Base-by-base conservation (phyloP, 2,329 filamentous ascomycete species). In the Davidsoniella eucalypti region DNA sequence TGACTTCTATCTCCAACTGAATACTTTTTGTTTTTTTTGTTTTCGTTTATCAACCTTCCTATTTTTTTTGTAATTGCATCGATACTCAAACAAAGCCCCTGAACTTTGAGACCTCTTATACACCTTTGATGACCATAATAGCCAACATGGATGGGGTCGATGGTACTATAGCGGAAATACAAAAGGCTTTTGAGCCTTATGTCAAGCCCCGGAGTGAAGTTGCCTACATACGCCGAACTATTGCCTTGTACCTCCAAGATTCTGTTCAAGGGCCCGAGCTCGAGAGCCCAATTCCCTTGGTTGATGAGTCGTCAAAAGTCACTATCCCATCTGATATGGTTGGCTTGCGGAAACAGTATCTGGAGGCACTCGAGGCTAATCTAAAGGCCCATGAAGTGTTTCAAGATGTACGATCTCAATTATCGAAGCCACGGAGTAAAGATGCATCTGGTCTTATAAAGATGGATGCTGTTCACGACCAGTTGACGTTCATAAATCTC, bases 191-290 rank as follows among this genome's bases (percentile, higher is more conserved):
- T 18, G 63, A 67, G 33, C 70, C 72, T 4, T 77, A 69, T 54
- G 65, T 80, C 51, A 75, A 73, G 47, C 68, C 72, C 25, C 69
- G 75, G 23, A 74, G 79, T 52, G 73, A 81, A 56, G 67, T 70
- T 45, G 65, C 69, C 36, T 71, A 72, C 44, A 73, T 81, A 51
- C 68, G 74, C 54, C 72, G 71, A 46, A 63, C 78, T 26, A 58
- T 79, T 43, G 68, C 73, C 40, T 66, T 72, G 17, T 69, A 78
- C 55, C 63, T 82, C 4, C 68, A 51, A 29, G 49, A 51, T 21
- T 40, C 44, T 16, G 46, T 54, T 26, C 26, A 51, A 9, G 52
- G 49, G 12, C 52, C 52, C 23, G 49, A 51, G 23, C 37, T 51
- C 12, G 49, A 51, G 41, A 47, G 40, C 9, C 52, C 49, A 10